A percentile compares a stretch with the other conserved stretches of the same genome.
Conservation (phyloP, 2,329 filamentous ascomycete species). For the Alternaria sp. region DNA sequence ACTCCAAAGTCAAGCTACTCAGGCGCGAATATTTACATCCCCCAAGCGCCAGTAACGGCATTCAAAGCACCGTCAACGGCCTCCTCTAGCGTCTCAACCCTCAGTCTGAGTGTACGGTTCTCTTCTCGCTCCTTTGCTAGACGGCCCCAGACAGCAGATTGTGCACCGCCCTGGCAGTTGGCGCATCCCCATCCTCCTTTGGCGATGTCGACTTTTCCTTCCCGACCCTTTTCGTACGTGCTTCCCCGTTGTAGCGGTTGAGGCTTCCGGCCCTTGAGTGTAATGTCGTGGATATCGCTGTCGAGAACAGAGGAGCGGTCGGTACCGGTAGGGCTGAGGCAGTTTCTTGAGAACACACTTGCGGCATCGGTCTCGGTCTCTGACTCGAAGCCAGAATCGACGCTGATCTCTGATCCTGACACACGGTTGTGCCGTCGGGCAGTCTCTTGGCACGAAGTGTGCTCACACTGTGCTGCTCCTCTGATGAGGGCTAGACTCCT, state of each 20-base stretch:
- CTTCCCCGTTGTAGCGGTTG: conserved; percentile 38
- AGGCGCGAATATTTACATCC: conserved; percentile 22
- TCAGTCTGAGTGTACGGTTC: conserved; percentile 61
- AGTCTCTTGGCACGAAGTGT: conserved; percentile 28
- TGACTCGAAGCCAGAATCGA: conserved; percentile 68
- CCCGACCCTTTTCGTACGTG: conserved; percentile 54
- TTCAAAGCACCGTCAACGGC: conserved; percentile 66
- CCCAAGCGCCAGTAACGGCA: conserved; percentile 55
- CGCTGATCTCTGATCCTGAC: conserved; percentile 48
- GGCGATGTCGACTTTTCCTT: conserved; percentile 45
- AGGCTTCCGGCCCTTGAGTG: conserved; percentile 45
- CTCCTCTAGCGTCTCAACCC: conserved; percentile 63
- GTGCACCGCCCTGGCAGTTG: conserved; percentile 50
- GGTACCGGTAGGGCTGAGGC: conserved; percentile 50
- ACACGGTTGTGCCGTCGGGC: conserved; percentile 44
- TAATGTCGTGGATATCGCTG: conserved; percentile 43
- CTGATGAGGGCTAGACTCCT: conserved; percentile 42
- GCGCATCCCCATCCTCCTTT: conserved; percentile 44
- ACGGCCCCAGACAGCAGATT: conserved; percentile 61
- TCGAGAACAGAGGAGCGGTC: conserved; percentile 49
- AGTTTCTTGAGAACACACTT: conserved; percentile 51
- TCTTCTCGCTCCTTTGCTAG: conserved; percentile 63
- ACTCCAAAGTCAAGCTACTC: conserved; percentile 13
- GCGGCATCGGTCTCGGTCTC: conserved; percentile 62
- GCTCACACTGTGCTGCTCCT: conserved; percentile 29